Evolutionary conservation across 306 rosid genomes (phyloP).

Genomic region (Clitoria ternatea): DNA sequence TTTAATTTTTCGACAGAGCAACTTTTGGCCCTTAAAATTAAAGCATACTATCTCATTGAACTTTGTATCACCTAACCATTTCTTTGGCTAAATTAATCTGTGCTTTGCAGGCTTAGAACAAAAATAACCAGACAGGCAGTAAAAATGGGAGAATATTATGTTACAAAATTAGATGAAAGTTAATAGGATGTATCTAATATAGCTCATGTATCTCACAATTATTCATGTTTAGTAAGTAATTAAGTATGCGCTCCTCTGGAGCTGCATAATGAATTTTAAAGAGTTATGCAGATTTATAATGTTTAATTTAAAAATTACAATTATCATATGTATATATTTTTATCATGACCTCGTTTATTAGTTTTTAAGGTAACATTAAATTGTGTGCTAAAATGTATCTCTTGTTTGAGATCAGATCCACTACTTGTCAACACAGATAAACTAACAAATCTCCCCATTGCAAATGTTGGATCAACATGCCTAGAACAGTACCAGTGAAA

Average conservation of each 20-base stretch:
- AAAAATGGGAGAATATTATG: neutral
- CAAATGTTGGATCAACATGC: neutral
- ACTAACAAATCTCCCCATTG: constrained; percentile 6
- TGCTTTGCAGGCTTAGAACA: constrained; percentile 21
- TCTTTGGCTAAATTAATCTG: neutral
- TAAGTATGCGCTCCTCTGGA: no score
- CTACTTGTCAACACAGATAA: neutral
- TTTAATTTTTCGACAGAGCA: neutral
- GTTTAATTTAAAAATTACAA: neutral
- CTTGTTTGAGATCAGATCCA: neutral
- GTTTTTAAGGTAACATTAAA: no score
- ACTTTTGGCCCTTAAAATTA: neutral
- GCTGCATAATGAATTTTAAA: neutral
- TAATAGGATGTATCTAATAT: constrained; percentile 17
- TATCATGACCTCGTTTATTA: no score
- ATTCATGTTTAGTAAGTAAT: neutral
- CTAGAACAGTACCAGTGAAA: neutral
- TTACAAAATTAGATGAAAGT: neutral
- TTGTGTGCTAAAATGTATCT: no score
- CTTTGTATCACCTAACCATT: neutral
- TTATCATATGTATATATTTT: no score
- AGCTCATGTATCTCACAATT: neutral
- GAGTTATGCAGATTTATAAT: neutral
- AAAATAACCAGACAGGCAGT: neutral
- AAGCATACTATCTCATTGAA: neutral